These are phyloP conservation scores for Eucalyptus sp. DNA, from an alignment of 345 rosid species.

Conservation along the genomic window DNA sequence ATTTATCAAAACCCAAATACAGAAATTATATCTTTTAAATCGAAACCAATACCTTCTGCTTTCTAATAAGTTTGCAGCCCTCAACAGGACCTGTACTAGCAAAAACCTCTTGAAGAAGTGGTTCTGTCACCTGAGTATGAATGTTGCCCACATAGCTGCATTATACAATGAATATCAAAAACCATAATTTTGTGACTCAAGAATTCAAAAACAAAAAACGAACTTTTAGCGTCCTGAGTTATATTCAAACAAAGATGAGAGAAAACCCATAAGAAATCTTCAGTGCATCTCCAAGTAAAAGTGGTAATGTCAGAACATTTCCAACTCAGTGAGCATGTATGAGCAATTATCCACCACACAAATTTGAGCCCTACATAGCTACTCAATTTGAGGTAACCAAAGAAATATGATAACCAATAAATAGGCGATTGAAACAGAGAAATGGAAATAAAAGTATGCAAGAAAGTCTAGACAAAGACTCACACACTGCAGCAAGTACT, in stretches of 20 bases:
- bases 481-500: conserved; percentile 99
- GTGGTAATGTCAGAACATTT: background rate
- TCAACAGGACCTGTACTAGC: conserved; percentile 94
- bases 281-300: background rate
- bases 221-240: background rate
- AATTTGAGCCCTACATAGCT: background rate
- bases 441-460: background rate
- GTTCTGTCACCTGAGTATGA: conserved; percentile 87
- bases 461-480: conserved; percentile 49
- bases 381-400: background rate
- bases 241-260: background rate
- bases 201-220: background rate
- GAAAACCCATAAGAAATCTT: background rate
- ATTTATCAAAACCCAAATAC: background rate
- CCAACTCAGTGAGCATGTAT: background rate
- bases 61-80: conserved; percentile 85
- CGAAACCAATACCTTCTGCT: conserved; percentile 13
- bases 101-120: conserved; percentile 93
- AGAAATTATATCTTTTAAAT: background rate
- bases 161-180: background rate
- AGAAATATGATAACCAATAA: background rate
- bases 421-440: background rate
- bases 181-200: background rate
- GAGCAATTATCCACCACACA: background rate
- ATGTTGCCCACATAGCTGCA: conserved; percentile 95